A percentile compares a stretch with the other conserved stretches of the same genome.
Conservation (phyloP, 345 rosid species). For the Eucalyptus erythrocorys region DNA sequence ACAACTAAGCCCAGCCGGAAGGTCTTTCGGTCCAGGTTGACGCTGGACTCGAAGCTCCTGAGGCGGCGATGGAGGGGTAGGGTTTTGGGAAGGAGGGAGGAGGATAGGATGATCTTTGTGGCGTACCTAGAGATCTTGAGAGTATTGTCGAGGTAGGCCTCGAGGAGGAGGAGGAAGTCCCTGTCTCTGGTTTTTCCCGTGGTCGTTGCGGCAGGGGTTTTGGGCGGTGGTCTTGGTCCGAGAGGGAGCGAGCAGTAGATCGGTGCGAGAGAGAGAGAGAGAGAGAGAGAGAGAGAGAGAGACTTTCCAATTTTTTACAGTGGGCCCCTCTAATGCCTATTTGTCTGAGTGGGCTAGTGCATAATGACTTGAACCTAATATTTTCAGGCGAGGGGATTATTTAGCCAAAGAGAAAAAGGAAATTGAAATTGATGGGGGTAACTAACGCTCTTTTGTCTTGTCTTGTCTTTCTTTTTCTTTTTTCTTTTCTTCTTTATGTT, state of each 20-base stretch:
- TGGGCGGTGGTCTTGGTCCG: rapidly evolving
- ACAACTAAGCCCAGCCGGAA: too few relatives aligned
- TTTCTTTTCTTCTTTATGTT: background rate
- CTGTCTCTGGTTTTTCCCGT: rapidly evolving
- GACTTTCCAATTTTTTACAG: too few relatives aligned
- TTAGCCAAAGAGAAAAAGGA: background rate
- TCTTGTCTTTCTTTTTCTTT: background rate
- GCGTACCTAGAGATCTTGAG: too few relatives aligned
- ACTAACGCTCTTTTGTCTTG: background rate
- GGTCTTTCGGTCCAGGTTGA: too few relatives aligned
- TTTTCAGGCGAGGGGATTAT: background rate
- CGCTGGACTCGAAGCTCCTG: background rate
- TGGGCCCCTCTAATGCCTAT: too few relatives aligned
- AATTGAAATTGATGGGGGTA: background rate
- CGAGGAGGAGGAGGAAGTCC: too few relatives aligned
- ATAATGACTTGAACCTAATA: too few relatives aligned
- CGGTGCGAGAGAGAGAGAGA: background rate
- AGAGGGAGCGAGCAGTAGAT: background rate
- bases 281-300: background rate
- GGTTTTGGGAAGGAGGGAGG: too few relatives aligned
- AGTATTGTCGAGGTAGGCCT: too few relatives aligned
- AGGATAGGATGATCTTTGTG: too few relatives aligned
- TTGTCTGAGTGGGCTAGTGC: too few relatives aligned
- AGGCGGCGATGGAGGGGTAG: background rate
- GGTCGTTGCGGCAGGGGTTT: background rate